These are phyloP conservation scores for Lepraria neglecta DNA, from an alignment of 495 filamentous ascomycete genomes.

Conservation along the genomic window DNA sequence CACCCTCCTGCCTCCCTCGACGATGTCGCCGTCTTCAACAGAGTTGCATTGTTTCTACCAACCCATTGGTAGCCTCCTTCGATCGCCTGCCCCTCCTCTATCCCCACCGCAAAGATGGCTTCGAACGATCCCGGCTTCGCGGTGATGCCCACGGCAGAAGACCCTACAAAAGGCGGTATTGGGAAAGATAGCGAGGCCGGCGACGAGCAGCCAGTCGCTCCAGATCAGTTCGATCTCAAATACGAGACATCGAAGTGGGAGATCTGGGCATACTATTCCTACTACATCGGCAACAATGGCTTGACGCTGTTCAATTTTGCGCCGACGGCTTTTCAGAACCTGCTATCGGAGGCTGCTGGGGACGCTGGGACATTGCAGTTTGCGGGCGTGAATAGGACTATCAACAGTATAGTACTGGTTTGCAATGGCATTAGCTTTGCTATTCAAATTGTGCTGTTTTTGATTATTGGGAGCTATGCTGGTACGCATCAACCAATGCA, in stretches of 20 bases:
- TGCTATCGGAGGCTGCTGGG: slow-evolving; percentile 52
- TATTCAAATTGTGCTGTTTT: slow-evolving; percentile 54
- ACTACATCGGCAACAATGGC: slow-evolving; percentile 64
- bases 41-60: background rate
- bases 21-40: background rate
- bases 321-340: slow-evolving; percentile 59
- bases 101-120: slow-evolving; percentile 18
- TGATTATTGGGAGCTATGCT: slow-evolving; percentile 53
- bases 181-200: slow-evolving; percentile 22
- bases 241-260: slow-evolving; percentile 50
- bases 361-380: slow-evolving; percentile 45
- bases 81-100: background rate
- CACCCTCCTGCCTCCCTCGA: background rate
- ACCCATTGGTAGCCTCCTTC: background rate
- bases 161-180: slow-evolving; percentile 21
- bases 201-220: slow-evolving; percentile 36
- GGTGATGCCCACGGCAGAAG: slow-evolving; percentile 20
- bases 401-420: slow-evolving; percentile 56
- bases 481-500: slow-evolving; percentile 16
- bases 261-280: slow-evolving; percentile 62
- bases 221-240: slow-evolving; percentile 45
- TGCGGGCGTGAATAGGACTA: slow-evolving; percentile 44
- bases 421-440: slow-evolving; percentile 60
- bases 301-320: slow-evolving; percentile 63
- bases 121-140: slow-evolving; percentile 26